phyloP scores from a whole-genome alignment of 306 rosid species.

The Begonia loranthoides region DNA sequence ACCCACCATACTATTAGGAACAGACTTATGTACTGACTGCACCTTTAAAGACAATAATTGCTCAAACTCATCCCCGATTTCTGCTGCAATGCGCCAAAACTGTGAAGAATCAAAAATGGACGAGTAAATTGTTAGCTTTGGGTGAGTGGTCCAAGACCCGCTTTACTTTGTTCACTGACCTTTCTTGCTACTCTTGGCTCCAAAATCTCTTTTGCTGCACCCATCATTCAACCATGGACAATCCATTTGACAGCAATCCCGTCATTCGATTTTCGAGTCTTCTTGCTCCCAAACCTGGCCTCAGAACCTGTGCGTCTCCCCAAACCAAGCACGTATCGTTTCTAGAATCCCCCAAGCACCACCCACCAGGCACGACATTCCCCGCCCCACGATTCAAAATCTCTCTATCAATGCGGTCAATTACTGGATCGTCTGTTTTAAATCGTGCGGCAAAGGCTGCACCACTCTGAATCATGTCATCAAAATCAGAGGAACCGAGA shows the following conservation, averaged over 20 bases:
- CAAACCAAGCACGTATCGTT: conserved; percentile 63
- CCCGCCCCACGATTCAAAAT: conserved; percentile 34
- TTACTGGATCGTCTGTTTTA: conserved; percentile 37
- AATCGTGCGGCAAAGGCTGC: conserved; percentile 70
- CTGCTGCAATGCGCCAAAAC: too few relatives aligned
- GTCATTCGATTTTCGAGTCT: conserved; percentile 67
- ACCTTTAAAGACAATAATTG: too few relatives aligned
- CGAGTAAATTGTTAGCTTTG: too few relatives aligned
- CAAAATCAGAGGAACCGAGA: conserved; percentile 36
- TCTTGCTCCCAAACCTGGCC: conserved; percentile 70
- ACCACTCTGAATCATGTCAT: conserved; percentile 52
- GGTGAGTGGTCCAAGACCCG: too few relatives aligned
- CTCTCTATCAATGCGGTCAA: conserved; percentile 68
- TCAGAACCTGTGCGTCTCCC: conserved; percentile 88
- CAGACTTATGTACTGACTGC: too few relatives aligned
- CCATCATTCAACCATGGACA: conserved; percentile 31
- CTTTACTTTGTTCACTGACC: too few relatives aligned
- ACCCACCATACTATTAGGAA: too few relatives aligned
- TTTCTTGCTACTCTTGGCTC: too few relatives aligned
- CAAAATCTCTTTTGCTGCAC: too few relatives aligned
- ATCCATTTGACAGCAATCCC: conserved; percentile 43
- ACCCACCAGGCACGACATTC: conserved; percentile 73
- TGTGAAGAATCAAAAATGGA: too few relatives aligned
- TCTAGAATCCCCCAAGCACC: conserved; percentile 82
- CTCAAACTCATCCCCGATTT: too few relatives aligned